Base-by-base conservation (phyloP, 208 protist genomes). In the Acanthamoeba castellanii region DNA sequence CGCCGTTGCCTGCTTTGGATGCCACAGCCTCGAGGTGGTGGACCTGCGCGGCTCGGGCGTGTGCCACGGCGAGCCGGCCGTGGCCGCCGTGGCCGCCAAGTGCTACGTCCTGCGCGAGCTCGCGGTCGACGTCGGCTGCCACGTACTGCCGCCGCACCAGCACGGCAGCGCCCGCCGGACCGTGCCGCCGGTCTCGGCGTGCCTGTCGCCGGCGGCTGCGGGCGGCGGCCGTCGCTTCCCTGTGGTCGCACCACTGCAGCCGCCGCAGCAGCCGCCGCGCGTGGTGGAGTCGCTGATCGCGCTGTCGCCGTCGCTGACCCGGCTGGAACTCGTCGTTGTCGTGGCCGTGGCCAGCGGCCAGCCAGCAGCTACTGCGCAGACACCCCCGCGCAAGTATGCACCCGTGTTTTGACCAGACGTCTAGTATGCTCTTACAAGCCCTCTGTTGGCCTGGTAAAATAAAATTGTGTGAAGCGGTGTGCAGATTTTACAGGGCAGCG, bases 1-100 rank as follows among this genome's bases (percentile, higher is more conserved):
- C 20, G 74, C 74, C 37, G 6, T 84, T 11, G 74, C 74, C 1
- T 18, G 20, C 74, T 84, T 34, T 5, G 74, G 34, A 25, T 84
- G 74, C 74, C 74, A 84, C 74, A 52, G 74, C 74, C 74, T 84
- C 42, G 74, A 84, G 45, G 74, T 50, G 27, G 74, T 84, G 30
- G 45, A 84, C 45, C 74, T 84, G 45, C 30, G 74, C 74, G 74
- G 74, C 16, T 84, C 74, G 20, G 74, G 74, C 32, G 16, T 20
- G 16, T 55, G 32, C 20, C 42, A 84, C 16, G 22, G 34, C 45
- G 30, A 25, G 22, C 16, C 42, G 1, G 42, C 37, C n/a, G 34
- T 84, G 13, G n/a, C 45, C 42, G n/a, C n/a, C 45, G 74, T 84
- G 22, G 74, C 74, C 42, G 45, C 14, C 30, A 13, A n/a, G 14